Evolutionary conservation across 2,329 filamentous ascomycete genomes (phyloP), one percentile per base, ranked within the genome.

Genomic region (Stachybotrys echinatus): DNA sequence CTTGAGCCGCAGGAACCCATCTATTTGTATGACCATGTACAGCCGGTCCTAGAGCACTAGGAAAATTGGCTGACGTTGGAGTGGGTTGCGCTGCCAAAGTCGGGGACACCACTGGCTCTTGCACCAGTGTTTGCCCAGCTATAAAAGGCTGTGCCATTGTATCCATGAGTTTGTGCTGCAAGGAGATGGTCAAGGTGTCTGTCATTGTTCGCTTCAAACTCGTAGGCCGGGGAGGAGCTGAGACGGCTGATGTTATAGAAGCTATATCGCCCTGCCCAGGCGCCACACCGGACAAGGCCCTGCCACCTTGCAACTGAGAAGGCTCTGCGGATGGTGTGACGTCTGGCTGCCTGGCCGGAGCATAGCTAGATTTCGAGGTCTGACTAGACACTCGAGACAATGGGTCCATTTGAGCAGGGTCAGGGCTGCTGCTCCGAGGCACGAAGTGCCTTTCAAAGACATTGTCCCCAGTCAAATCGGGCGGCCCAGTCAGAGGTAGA

Each of bases 1-100:
- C 94, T 67, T 99, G 94, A 5, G 92, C 89, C 40, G 90, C 89
- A 7, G 91, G 91, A 14, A 88, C 85, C 84, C 91, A 96, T 66
- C 94, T 84, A 60, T 89, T 94, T 51, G 89, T 88, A 68, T 96
- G 92, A 8, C 88, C 88, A 67, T 96, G 92, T n/a, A 89, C 79
- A 10, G 79, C 74, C 17, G 85, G 74, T 12, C 74, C 76, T 2
- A 81, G 56, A n/a, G 73, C 65, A 17, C 70, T 70, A 3, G 80
- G 71, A 21, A 77, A 74, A 48, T 68, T 62, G 18, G 68, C 71
- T 37, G 65, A 68, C 8, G 64, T 65, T 50, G 72, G 69, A 43
- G 66, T 62, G 48, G 71, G 72, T 42, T 67, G 67, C 23, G 54
- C 51, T 12, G 69, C 58, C 27, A 64, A 52, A 48, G 62, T 71